Base-by-base conservation (phyloP, 2,329 filamentous ascomycete species). In the Aspergillus aculeatus region DNA sequence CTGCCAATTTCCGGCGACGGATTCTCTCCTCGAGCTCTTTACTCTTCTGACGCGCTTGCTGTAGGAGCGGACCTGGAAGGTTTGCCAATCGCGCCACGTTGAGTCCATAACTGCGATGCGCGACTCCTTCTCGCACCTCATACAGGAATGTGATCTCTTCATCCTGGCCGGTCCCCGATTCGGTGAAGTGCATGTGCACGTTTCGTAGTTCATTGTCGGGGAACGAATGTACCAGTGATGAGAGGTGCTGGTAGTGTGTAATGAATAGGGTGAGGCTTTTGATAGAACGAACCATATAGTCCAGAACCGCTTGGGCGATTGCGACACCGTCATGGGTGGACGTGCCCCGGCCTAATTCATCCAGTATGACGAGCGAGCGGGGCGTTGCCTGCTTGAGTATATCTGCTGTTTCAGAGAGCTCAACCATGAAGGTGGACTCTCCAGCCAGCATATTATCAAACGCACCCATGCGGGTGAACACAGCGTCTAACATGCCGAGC, bases 351-450 rank as follows among this genome's bases (percentile, higher is more conserved):
- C 95, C 95, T 2, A 99, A 83, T 80, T 99, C 95, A 77, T 99
- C 95, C 5, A 99, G 86, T 49, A 99, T 92, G 62, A 99, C 89
- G 6, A 99, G 84, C 49, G 87, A 91, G 50, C 91, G 86, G 0
- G 90, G 87, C 0, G 92, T 95, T 0, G 94, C 95, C 69, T 91
- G 86, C 71, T 95, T 94, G 24, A 99, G 83, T 67, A 99, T 97
- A 62, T 92, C 88, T 1, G 90, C 88, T 1, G 95, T 98, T 76
- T 99, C 95, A 38, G 89, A 92, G 2, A 99, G 85, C 73, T 99
- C 95, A 57, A 99, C 93, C 92, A 98, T 97, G 79, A 99, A 99
- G 12, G 95, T 99, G 24, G 87, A 91, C 77, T 99, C 95, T 68
- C 92, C 92, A 4, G 91, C 90, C 73, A 98, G 90, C 79, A 99